Percentiles rank a stretch among this genome's conserved stretches.
Evolutionary conservation across 495 filamentous ascomycete species (phyloP).

Genomic region (Neurospora pannonica): DNA sequence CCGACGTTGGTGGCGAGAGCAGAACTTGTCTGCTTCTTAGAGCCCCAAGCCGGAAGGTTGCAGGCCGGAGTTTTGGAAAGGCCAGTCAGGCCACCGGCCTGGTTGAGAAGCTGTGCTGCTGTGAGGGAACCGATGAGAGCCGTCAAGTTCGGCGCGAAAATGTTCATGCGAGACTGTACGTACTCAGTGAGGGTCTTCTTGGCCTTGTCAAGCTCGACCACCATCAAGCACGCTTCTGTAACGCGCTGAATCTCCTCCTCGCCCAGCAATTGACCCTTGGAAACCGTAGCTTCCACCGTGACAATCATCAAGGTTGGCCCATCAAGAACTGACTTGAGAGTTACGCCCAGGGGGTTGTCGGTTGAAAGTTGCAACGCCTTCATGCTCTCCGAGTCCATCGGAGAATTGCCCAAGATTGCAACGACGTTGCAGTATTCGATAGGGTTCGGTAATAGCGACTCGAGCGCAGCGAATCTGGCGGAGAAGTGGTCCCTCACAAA

Average conservation of each 20-base stretch:
- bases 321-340: slow-evolving; percentile 72
- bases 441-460: slow-evolving; percentile 82
- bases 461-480: slow-evolving; percentile 87
- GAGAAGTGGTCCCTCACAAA: slow-evolving; percentile 93
- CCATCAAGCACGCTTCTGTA: slow-evolving; percentile 74
- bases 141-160: slow-evolving; percentile 94
- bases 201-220: slow-evolving; percentile 74
- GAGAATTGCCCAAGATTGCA: slow-evolving; percentile 84
- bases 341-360: slow-evolving; percentile 64
- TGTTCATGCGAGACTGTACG: slow-evolving; percentile 93
- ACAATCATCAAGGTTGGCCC: slow-evolving; percentile 90
- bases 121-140: slow-evolving; percentile 88
- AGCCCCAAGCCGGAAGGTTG: slow-evolving; percentile 83
- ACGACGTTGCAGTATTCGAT: slow-evolving; percentile 95
- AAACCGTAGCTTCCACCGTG: slow-evolving; percentile 88
- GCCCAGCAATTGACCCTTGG: slow-evolving; percentile 67
- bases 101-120: slow-evolving; percentile 91
- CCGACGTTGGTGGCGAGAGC: slow-evolving; percentile 93
- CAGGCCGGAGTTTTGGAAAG: slow-evolving; percentile 88
- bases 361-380: slow-evolving; percentile 59
- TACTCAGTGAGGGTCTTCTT: slow-evolving; percentile 85
- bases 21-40: slow-evolving; percentile 69
- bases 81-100: slow-evolving; percentile 76
- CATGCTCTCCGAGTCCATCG: slow-evolving; percentile 76
- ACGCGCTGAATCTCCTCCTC: slow-evolving; percentile 66